These are phyloP conservation scores for Xylariaceae sp. DNA, from an alignment of 2,329 filamentous ascomycete species.

Conservation along the genomic window DNA sequence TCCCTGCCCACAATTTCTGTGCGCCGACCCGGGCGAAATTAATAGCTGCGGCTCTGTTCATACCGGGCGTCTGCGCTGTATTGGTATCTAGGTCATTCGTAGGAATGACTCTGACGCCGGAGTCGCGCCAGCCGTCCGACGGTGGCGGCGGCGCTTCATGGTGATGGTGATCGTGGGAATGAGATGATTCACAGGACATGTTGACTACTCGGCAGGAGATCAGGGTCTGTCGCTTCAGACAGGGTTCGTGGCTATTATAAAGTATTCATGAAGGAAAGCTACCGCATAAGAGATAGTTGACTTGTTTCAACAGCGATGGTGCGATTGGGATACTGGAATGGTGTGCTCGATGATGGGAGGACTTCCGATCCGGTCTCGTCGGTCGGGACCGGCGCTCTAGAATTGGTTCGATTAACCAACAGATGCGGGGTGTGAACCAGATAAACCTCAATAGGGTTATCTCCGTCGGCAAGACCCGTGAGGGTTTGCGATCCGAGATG, in stretches of 20 bases:
- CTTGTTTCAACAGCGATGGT: neutral
- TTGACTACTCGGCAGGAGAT: neutral
- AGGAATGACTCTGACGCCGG: conserved; percentile 46
- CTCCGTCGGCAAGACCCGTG: neutral
- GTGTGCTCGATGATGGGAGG: neutral
- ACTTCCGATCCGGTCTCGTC: neutral
- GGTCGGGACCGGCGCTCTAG: neutral
- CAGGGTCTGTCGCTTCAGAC: neutral
- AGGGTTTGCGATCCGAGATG: neutral
- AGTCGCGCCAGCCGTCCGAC: conserved; percentile 38
- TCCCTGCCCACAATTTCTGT: conserved; percentile 49
- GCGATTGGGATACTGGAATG: neutral
- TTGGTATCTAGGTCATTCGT: conserved; percentile 43
- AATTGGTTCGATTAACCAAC: neutral
- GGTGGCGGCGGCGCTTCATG: conserved; percentile 6
- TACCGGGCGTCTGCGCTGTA: conserved; percentile 47
- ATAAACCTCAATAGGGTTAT: neutral
- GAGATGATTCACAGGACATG: conserved; percentile 2
- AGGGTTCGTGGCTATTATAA: neutral
- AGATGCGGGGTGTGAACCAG: neutral
- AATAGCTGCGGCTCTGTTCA: conserved; percentile 48
- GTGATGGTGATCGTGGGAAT: neutral
- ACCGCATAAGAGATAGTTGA: neutral
- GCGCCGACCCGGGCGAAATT: conserved; percentile 47
- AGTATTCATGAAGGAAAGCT: neutral